Percentiles rank a stretch among this genome's conserved stretches.
Evolutionary conservation across 345 rosid genomes (phyloP).

Genomic region (Psidium guajava): DNA sequence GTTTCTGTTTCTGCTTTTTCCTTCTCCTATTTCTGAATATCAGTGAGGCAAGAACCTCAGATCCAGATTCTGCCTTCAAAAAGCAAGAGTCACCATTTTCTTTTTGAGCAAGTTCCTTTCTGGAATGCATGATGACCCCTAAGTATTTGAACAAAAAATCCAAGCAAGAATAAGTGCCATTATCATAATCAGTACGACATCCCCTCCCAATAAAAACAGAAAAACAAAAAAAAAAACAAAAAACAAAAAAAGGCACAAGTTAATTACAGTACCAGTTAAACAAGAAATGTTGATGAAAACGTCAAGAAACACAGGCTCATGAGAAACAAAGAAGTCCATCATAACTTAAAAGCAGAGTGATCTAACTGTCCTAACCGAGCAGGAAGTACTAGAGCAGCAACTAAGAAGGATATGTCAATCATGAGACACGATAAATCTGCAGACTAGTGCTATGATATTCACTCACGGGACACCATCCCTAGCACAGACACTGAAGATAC

Average conservation of each 20-base stretch:
- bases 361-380: background rate
- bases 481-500: background rate
- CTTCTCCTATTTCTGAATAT: slow-evolving; percentile 17
- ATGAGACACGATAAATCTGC: background rate
- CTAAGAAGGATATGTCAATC: background rate
- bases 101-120: slow-evolving; percentile 10
- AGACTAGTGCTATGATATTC: background rate
- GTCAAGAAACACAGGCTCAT: background rate
- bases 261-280: background rate
- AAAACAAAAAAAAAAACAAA: too few species aligned
- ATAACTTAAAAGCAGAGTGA: background rate
- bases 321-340: background rate
- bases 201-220: background rate
- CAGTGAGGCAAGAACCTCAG: slow-evolving; percentile 36
- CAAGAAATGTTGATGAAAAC: background rate
- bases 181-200: background rate
- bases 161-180: background rate
- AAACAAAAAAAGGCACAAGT: background rate
- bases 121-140: slow-evolving; percentile 26
- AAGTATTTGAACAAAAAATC: slow-evolving; percentile 1
- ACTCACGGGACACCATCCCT: background rate
- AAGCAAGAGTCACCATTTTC: slow-evolving; percentile 16
- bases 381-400: background rate
- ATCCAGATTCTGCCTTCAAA: slow-evolving; percentile 15
- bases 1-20: slow-evolving; percentile 11